A percentile compares a stretch with the other conserved stretches of the same genome.
Evolutionary conservation across 108 stramenopile species (phyloP).

Genomic region (Cyclotella choctawhatcheeana): DNA sequence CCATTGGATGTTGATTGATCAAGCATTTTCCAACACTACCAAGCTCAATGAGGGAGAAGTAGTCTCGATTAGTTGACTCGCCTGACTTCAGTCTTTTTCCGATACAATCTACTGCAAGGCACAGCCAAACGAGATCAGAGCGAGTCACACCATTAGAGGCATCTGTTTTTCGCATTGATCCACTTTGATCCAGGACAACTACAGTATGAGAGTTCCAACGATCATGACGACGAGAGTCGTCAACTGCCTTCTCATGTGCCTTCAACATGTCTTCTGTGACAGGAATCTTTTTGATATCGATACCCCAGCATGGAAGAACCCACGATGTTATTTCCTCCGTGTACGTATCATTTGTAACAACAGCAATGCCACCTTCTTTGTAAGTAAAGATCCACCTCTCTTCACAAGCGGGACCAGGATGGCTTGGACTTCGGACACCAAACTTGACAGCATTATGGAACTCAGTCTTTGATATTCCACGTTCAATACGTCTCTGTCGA

Average conservation of each 20-base stretch:
- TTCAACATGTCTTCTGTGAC: slow-evolving; percentile 24
- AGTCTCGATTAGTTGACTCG: slow-evolving; percentile 40
- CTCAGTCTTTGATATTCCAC: slow-evolving; percentile 26
- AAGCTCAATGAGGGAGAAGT: slow-evolving; percentile 49
- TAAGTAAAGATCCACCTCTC: slow-evolving; percentile 39
- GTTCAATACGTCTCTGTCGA: background rate
- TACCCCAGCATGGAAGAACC: slow-evolving; percentile 28
- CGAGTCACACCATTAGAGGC: slow-evolving; percentile 47
- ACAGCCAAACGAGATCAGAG: slow-evolving; percentile 55
- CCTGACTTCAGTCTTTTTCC: slow-evolving; percentile 42
- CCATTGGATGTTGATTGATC: slow-evolving; percentile 44
- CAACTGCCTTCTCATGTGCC: slow-evolving; percentile 31
- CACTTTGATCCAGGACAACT: slow-evolving; percentile 58
- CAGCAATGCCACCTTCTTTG: slow-evolving; percentile 45
- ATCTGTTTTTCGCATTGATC: slow-evolving; percentile 54
- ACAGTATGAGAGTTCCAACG: slow-evolving; percentile 58
- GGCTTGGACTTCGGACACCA: background rate
- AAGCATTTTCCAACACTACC: slow-evolving; percentile 13
- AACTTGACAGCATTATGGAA: slow-evolving; percentile 43
- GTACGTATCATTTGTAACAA: slow-evolving; percentile 35
- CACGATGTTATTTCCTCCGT: slow-evolving; percentile 48
- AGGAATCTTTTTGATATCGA: slow-evolving; percentile 25
- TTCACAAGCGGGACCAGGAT: slow-evolving; percentile 1
- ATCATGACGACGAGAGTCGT: slow-evolving; percentile 19
- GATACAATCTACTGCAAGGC: slow-evolving; percentile 54